A percentile compares a stretch with the other conserved stretches of the same genome.
phyloP scores from a whole-genome alignment of 2,329 filamentous ascomycete genomes.

The Claviceps sorghi region DNA sequence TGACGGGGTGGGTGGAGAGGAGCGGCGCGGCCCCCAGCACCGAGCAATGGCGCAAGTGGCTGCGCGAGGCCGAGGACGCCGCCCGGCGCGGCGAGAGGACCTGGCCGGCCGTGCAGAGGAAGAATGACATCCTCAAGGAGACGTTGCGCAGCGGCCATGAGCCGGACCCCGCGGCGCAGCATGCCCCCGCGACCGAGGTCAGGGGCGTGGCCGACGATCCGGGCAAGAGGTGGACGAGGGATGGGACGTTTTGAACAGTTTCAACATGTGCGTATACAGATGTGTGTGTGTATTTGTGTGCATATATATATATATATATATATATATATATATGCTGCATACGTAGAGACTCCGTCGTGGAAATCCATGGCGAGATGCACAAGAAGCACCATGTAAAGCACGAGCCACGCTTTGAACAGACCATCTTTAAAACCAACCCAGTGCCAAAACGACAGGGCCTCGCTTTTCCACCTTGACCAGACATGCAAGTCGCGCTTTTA shows the following conservation, averaged over 20 bases:
- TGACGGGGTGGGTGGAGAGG: constrained; percentile 36
- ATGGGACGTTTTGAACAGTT: constrained; percentile 13
- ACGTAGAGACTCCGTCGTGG: not conserved
- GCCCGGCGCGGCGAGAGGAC: constrained; percentile 16
- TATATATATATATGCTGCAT: not conserved
- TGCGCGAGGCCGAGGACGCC: constrained; percentile 30
- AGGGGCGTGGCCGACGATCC: constrained; percentile 7
- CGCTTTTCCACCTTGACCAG: too few relatives aligned
- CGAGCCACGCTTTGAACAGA: not conserved
- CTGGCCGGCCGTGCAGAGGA: constrained; percentile 34
- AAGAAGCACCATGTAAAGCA: not conserved
- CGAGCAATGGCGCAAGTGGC: constrained; percentile 38
- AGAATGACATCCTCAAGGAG: constrained; percentile 32
- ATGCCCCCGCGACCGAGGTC: constrained; percentile 16
- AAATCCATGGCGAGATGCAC: not conserved
- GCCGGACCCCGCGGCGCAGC: constrained; percentile 16
- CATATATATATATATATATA: not conserved
- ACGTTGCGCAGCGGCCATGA: constrained; percentile 8
- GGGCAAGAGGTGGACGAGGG: constrained; percentile 11
- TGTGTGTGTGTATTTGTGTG: too few relatives aligned
- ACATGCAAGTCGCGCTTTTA: too few relatives aligned
- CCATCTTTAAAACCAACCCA: not conserved
- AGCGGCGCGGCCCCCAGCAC: constrained; percentile 38
- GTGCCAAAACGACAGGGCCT: too few relatives aligned
- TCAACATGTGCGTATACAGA: too few relatives aligned